Conservation (phyloP, 78 protist genomes). For the Dictyostelium purpureum region DNA sequence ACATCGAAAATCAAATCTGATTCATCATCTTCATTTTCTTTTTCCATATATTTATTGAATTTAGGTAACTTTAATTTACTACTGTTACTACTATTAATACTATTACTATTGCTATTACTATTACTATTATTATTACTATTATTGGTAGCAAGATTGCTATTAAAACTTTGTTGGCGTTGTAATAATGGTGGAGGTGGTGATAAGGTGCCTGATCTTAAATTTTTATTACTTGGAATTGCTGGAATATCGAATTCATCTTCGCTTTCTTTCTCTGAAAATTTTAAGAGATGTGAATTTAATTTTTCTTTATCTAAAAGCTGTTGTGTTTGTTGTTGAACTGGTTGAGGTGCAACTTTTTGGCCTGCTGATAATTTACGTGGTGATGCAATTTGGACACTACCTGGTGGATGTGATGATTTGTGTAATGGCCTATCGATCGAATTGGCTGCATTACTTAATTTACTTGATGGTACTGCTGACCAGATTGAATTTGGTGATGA, state of each 20-base stretch:
- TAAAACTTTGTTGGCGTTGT: not conserved
- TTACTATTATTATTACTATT: conserved; percentile 8
- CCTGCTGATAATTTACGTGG: conserved; percentile 16
- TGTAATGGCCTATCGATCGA: conserved; percentile 12
- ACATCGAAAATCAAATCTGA: not conserved
- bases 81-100: conserved; percentile 5
- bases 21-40: conserved; percentile 14
- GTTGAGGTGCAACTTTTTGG: not conserved
- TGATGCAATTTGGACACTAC: conserved; percentile 4
- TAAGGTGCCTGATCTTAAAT: conserved; percentile 10
- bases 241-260: conserved; percentile 23
- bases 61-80: not conserved
- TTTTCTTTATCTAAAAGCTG: conserved; percentile 4
- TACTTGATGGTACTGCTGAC: conserved; percentile 3
- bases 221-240: not conserved
- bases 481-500: not conserved
- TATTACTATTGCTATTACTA: not conserved
- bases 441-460: not conserved
- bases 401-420: too few species aligned
- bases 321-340: not conserved
- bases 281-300: conserved; percentile 16
- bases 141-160: not conserved
- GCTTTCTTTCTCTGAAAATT: conserved; percentile 19
- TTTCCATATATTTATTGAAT: conserved; percentile 15
- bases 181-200: not conserved